Percentiles rank a stretch among this genome's conserved stretches.
Conservation (phyloP, 2,329 filamentous ascomycete genomes). For the Fusarium sp. region DNA sequence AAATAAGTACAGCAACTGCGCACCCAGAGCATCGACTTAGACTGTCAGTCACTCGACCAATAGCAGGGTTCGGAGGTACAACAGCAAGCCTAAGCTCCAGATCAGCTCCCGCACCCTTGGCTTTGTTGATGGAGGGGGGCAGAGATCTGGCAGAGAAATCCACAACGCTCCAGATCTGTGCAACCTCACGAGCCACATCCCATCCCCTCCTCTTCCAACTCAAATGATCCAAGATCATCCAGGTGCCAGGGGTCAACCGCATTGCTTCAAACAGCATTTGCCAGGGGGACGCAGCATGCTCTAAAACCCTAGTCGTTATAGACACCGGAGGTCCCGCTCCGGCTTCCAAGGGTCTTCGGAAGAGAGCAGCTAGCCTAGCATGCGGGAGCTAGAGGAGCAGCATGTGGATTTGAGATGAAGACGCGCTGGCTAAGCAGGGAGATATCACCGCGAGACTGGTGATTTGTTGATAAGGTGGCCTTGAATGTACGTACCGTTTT, state of each 20-base stretch:
- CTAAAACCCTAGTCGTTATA: conserved; percentile 11
- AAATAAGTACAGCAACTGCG: not conserved
- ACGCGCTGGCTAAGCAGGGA: not conserved
- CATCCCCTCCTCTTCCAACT: conserved; percentile 3
- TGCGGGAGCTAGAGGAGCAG: conserved; percentile 12
- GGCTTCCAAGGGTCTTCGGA: conserved; percentile 8
- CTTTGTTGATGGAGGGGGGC: conserved; percentile 2
- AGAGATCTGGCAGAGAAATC: conserved; percentile 13
- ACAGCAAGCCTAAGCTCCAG: not conserved
- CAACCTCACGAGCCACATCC: conserved; percentile 22
- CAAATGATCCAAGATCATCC: conserved; percentile 1
- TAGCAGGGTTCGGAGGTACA: not conserved
- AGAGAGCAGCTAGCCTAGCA: conserved; percentile 3
- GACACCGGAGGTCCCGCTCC: conserved; percentile 22
- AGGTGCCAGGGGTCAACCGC: conserved; percentile 11
- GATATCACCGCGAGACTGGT: not conserved
- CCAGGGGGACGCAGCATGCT: conserved; percentile 11
- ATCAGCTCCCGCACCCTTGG: conserved; percentile 9
- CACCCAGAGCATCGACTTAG: not conserved
- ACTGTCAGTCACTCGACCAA: conserved; percentile 6
- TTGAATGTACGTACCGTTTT: not conserved
- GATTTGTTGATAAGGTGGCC: not conserved
- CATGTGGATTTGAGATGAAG: conserved; percentile 5
- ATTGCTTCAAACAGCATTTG: conserved; percentile 7
- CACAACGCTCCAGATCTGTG: conserved; percentile 30